These are phyloP conservation scores for Talaromyces verruculosus DNA, from an alignment of 2,329 filamentous ascomycete genomes.

Conservation along the genomic window DNA sequence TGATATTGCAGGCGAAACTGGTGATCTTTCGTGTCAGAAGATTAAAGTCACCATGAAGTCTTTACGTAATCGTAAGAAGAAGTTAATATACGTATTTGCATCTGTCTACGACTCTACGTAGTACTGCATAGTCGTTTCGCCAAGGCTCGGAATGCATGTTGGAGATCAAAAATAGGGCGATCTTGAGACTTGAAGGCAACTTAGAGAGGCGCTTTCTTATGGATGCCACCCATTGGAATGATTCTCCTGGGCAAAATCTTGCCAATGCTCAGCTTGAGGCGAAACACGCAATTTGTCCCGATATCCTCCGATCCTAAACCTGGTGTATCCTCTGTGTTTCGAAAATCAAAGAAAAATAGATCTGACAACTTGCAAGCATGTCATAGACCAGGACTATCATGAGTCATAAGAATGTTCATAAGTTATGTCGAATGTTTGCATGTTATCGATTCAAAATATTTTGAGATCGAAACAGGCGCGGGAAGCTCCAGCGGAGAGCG, in stretches of 20 bases:
- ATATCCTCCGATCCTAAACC: not conserved
- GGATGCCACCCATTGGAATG: not conserved
- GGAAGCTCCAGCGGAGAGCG: slow-evolving; percentile 13
- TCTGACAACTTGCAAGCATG: not conserved
- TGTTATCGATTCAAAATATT: not conserved
- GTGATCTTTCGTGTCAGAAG: not conserved
- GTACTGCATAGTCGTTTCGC: not conserved
- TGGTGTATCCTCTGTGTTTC: not conserved
- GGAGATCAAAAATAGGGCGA: not conserved
- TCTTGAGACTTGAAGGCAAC: not conserved
- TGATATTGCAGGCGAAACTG: not conserved
- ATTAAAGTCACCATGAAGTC: not conserved
- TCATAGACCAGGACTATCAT: not conserved
- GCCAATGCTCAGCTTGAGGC: not conserved
- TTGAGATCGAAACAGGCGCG: slow-evolving; percentile 1
- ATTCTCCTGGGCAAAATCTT: not conserved
- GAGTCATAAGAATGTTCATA: not conserved
- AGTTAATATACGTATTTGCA: not conserved
- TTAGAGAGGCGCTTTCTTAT: not conserved
- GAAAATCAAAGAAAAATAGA: not conserved
- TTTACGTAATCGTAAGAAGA: not conserved
- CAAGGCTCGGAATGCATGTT: not conserved
- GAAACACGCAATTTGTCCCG: not conserved
- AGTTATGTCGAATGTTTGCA: not conserved
- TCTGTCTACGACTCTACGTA: not conserved